Base-by-base conservation (phyloP, 768 basidiomycete species). In the Hypsizygus marmoreus region DNA sequence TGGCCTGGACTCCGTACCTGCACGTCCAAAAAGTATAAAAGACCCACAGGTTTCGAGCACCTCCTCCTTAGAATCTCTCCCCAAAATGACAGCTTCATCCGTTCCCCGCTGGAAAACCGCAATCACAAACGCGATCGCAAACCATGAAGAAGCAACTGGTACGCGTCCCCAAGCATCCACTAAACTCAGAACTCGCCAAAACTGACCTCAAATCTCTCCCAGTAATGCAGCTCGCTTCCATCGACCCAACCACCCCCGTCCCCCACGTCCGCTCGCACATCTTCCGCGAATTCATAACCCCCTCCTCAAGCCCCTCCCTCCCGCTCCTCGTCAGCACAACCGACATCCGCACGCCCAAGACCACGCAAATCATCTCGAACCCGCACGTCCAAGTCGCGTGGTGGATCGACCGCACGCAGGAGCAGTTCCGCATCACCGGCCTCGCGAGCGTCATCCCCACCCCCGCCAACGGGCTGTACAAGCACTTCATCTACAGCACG, bases 371-470 rank as follows among this genome's bases (percentile, higher is more conserved):
- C 36, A 68, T 66, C 17, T 57, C 69, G 28, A 71, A 71, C 45
- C 58, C 73, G 8, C 61, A 70, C 32, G 76, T 84, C 49, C 85
- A 92, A 60, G 53, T 85, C 32, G 79, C 74, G 9, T 92, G 86
- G 83, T 94, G 89, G 88, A 76, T 84, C 41, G 72, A 77, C 23
- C 75, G 77, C 16, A 75, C 80, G 0, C 63, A 75, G 41, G 82
- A 88, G 59, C 91, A 95, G 57, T 91, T 84, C 60, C 82, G 92
- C 36, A 67, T 95, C 57, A 49, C 69, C 0, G 90, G 84, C 1
- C 63, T 62, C 11, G 79, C 77, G 16, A 73, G 70, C 59, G 51
- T 90, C 48, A 69, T 90, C 16, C 80, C 86, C 1, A 55, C 71
- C 0, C 75, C 79, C 0, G 50, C 57, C 5, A 71, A 77, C 53